Conservation (phyloP, 1,139 yeast species). For the Kodamaea arcana region DNA sequence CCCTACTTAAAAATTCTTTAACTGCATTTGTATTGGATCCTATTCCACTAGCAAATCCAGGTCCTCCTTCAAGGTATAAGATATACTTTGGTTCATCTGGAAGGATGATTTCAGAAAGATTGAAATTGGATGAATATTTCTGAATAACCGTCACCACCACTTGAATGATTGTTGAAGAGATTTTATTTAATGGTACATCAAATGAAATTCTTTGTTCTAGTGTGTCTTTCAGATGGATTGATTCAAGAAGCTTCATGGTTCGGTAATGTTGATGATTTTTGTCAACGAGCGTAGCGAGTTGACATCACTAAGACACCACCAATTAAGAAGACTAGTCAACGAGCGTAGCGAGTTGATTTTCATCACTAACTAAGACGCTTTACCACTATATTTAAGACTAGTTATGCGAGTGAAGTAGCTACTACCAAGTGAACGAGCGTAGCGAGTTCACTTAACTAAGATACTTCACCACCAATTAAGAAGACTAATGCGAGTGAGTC, state of each 20-base stretch:
- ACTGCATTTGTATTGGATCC: conserved; percentile 35
- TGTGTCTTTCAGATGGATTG: conserved; percentile 24
- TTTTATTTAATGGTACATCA: conserved; percentile 27
- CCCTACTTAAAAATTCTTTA: conserved; percentile 36
- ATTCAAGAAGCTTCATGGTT: conserved; percentile 19
- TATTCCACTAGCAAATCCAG: conserved; percentile 47
- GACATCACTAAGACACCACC: too few species aligned
- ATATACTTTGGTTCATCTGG: conserved; percentile 31
- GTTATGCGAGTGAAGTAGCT: too few species aligned
- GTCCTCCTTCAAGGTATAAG: conserved; percentile 56
- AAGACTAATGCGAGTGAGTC: too few species aligned
- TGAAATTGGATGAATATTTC: conserved; percentile 18
- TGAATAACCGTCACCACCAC: conserved; percentile 37
- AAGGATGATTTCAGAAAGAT: conserved; percentile 12
- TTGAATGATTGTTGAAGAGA: conserved; percentile 16
- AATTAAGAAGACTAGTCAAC: too few species aligned
- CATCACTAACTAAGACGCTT: too few species aligned
- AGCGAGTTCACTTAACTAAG: too few species aligned
- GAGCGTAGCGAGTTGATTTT: too few species aligned
- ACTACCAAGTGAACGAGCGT: too few species aligned
- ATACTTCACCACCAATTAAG: too few species aligned
- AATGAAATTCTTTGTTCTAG: conserved; percentile 9
- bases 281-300: too few species aligned
- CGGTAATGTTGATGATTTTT: too few species aligned
- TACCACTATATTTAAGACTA: too few species aligned